Evolutionary conservation across 2,329 filamentous ascomycete genomes (phyloP), one percentile per base, ranked within the genome.

Genomic region (Penicillium sp.): DNA sequence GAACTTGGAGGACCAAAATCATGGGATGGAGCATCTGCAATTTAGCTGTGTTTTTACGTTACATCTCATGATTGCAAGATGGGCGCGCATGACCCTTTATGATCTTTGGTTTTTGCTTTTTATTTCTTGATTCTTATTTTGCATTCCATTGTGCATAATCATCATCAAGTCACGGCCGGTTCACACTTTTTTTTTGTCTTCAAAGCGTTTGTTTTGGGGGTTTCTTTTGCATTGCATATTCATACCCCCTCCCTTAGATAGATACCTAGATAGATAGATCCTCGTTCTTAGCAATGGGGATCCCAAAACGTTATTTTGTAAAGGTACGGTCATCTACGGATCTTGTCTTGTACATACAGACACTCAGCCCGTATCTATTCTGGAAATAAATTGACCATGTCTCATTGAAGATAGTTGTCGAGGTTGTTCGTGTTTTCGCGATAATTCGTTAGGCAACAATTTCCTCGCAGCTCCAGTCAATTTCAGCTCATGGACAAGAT

Each of bases 251-350:
- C 32, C 46, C 40, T 55, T 58, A 54, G 51, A 65, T 63, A 64
- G 61, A 62, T 63, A 65, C 27, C 40, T 53, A 50, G 60, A 64
- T 64, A 63, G 59, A 61, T 61, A 48, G 53, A 44, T 49, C 43
- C 53, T 42, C 18, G 0, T 39, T 4, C 2, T 35, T 11, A 19
- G 5, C 13, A 38, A 53, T 29, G 46, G 23, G 49, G 46, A 44
- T 53, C 40, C 44, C 7, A 40, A 49, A 16, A 19, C n/a, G n/a
- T 18, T 7, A 18, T 41, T 16, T 32, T 39, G 36, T 39, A 19
- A 19, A 39, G 16, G 23, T 23, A 23, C 23, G 23, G 23, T 23
- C n/a, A n/a, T n/a, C n/a, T n/a, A 23, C 23, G 5, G 3, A 23
- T 23, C 23, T 23, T 23, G 23, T 23, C 23, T 23, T 23, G 23